Conservation (phyloP, 768 basidiomycete genomes). For the Boletus barrowsii region DNA sequence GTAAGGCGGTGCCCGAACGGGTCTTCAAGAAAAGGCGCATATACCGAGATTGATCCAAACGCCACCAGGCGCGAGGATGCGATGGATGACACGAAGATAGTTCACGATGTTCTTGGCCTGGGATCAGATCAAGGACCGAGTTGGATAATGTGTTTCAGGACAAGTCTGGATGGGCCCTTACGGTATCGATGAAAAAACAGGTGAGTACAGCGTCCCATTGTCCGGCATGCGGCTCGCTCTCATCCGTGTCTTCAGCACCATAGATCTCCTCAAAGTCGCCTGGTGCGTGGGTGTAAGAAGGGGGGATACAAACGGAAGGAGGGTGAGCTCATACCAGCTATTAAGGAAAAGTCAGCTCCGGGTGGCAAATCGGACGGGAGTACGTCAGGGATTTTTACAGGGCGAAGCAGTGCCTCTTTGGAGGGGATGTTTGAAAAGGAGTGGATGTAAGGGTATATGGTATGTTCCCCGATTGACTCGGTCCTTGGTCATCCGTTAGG, state of each 20-base stretch:
- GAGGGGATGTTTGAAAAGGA: slow-evolving; percentile 81
- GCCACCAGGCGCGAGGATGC: slow-evolving; percentile 79
- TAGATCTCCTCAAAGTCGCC: slow-evolving; percentile 96
- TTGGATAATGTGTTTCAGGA: background rate
- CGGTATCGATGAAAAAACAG: slow-evolving; percentile 97
- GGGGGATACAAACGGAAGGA: background rate
- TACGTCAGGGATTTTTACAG: slow-evolving; percentile 80
- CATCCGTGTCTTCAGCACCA: slow-evolving; percentile 48
- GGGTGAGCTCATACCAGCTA: slow-evolving; percentile 59
- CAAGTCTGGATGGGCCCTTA: slow-evolving; percentile 21
- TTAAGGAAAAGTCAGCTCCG: slow-evolving; percentile 72
- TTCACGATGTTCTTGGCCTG: slow-evolving; percentile 91
- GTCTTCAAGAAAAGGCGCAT: background rate
- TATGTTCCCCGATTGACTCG: slow-evolving; percentile 60
- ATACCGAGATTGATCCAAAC: slow-evolving; percentile 83
- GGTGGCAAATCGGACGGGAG: slow-evolving; percentile 67
- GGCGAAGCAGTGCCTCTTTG: slow-evolving; percentile 57
- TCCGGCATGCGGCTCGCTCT: slow-evolving; percentile 66
- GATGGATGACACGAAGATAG: slow-evolving; percentile 84
- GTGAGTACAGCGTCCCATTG: slow-evolving; percentile 89
- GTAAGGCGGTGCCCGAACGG: background rate
- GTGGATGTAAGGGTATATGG: slow-evolving; percentile 87
- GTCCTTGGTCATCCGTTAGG: slow-evolving; percentile 43
- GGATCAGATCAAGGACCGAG: background rate
- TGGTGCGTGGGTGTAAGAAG: slow-evolving; percentile 19